Base-by-base conservation (phyloP, 352 stramenopile genomes). In the Globisporangium ultimum region DNA sequence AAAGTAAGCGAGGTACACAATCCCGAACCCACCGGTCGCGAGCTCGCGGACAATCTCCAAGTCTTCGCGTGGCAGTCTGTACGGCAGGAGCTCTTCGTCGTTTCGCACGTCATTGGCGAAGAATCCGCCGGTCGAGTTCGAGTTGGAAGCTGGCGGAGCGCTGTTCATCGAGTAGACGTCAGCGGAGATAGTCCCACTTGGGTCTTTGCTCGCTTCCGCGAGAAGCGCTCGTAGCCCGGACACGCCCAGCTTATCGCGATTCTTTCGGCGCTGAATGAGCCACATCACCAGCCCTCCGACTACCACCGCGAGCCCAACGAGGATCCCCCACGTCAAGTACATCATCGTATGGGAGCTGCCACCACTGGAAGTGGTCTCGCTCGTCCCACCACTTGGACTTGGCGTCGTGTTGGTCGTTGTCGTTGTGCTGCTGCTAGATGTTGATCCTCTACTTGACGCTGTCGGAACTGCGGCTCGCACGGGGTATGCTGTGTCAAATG, bases 51-150 rank as follows among this genome's bases (percentile, higher is more conserved):
- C 56, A 21, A 71, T 64, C 28, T 70, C 58, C 14, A 90, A 70
- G 53, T 86, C 75, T 45, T 76, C 63, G 21, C 75, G 63, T 1
- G 73, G 60, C 48, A 90, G 50, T 15, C 80, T 60, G 38, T 69
- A 80, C 20, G 72, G 66, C 17, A 84, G 48, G 10, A 90, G 67
- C 10, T 78, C 53, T 18, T 83, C 71, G 48, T 90, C 76, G 13
- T 69, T 86, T 11, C 80, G 74, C 18, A 90, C 74, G 45, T 90
- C 80, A 49, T 87, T 78, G 42, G 47, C 58, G 38, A 81, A 58
- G 42, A 52, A 52, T 17, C 47, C 47, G 8, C 24, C 47, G 9
- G 20, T 52, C 47, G 47, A 36, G 43, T 34, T 60, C 24, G 47
- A 36, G 47, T 52, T 52, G 14, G 20, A 15, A 18, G 4, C n/a